Evolutionary conservation across 2,329 filamentous ascomycete species (phyloP).

Genomic region (Colletotrichum sp.): DNA sequence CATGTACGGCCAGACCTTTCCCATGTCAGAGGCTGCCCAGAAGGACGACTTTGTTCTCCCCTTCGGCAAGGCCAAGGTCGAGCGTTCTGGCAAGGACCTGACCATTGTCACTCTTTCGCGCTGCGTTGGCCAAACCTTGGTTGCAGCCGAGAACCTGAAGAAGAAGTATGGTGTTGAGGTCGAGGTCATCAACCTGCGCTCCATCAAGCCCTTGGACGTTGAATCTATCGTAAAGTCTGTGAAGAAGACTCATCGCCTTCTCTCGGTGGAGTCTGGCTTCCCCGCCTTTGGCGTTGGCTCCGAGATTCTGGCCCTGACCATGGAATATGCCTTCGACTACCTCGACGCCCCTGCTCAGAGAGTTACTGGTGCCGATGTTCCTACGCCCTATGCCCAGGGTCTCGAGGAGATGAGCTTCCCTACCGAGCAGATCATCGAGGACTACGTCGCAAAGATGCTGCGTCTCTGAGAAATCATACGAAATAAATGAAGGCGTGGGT

Average conservation of each 20-base stretch:
- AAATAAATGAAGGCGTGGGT: neutral
- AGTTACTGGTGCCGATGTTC: conserved; percentile 95
- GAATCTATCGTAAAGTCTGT: conserved; percentile 95
- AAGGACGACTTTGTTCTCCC: conserved; percentile 96
- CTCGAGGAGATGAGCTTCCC: conserved; percentile 97
- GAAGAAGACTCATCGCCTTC: conserved; percentile 95
- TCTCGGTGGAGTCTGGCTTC: conserved; percentile 95
- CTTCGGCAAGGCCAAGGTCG: conserved; percentile 99
- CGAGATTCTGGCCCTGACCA: conserved; percentile 91
- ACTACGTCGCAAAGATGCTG: conserved; percentile 89
- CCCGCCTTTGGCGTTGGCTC: conserved; percentile 91
- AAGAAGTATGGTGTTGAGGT: conserved; percentile 95
- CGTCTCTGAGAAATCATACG: conserved; percentile 61
- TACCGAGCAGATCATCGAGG: conserved; percentile 83
- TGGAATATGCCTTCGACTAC: conserved; percentile 99
- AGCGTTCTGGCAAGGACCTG: conserved; percentile 93
- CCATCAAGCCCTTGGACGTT: conserved; percentile 94
- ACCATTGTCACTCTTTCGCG: conserved; percentile 95
- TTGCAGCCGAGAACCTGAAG: conserved; percentile 90
- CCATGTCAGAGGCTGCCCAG: conserved; percentile 96
- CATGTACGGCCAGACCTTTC: conserved; percentile 94
- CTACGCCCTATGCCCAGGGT: conserved; percentile 91
- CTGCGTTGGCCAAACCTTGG: conserved; percentile 90
- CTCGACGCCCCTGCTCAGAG: conserved; percentile 92
- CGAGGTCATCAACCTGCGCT: conserved; percentile 98